Evolutionary conservation across 2,329 filamentous ascomycete species (phyloP), one percentile per base, ranked within the genome.

Genomic region (Diplodia seriata): DNA sequence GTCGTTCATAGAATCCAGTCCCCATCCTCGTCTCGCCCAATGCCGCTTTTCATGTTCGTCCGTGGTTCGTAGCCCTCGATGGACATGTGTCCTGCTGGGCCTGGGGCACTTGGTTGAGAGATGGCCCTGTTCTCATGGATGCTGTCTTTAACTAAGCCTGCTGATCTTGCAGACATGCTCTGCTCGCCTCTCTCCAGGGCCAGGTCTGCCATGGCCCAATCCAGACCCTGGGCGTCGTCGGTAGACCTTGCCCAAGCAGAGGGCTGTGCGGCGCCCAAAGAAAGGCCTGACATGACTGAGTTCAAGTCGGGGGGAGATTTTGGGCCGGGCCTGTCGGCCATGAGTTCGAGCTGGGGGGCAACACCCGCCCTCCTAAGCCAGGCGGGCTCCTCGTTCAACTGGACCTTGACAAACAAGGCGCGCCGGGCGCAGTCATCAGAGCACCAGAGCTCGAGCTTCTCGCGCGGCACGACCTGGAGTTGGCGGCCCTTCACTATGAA

Each of bases 391-490:
- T 95, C 91, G 71, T 87, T 90, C 49, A 98, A 86, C 83, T 99
- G 95, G 29, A 96, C 91, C 75, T 93, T 92, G 73, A 98, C 85
- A 78, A 93, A 97, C 71, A 97, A 83, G 2, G 92, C 93, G 59
- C 92, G 86, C 71, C 88, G 87, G 2, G 91, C 91, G 80, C 95
- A 99, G 49, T 84, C 85, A 66, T 90, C 85, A 0, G 90, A 92
- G 79, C 95, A 99, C 92, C 93, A 99, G 79, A 89, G 91, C 80
- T 95, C 92, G 18, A 94, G 79, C 74, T 92, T 88, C 71, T 88
- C 87, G 65, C 85, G 87, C 69, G 87, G 85, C 31, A 96, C 88
- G 57, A 97, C 90, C 70, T 84, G 82, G 71, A 87, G 81, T 54
- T 83, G 83, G 66, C 88, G 87, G 66, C 84, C 85, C 14, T 77